Evolutionary conservation across 176 grass and related monocot genomes (phyloP).

Genomic region (Phragmites australis): DNA sequence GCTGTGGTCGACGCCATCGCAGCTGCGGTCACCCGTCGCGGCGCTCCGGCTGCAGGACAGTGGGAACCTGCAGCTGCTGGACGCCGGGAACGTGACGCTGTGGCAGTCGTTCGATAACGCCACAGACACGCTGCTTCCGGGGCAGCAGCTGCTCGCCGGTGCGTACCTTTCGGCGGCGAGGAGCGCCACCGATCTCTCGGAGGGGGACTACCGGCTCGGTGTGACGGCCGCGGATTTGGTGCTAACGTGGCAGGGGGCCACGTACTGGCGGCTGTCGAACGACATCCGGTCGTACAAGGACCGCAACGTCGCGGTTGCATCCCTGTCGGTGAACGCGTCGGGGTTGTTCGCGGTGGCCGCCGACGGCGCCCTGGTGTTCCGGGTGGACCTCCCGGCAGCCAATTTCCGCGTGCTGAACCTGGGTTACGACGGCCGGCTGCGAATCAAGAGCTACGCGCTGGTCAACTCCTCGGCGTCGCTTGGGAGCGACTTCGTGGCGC

Average conservation of each 20-base stretch:
- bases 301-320: slow-evolving; percentile 38
- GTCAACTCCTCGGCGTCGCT: slow-evolving; percentile 59
- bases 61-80: slow-evolving; percentile 76
- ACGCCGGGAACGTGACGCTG: slow-evolving; percentile 55
- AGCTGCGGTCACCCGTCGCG: slow-evolving; percentile 28
- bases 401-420: slow-evolving; percentile 65
- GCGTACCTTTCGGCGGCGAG: slow-evolving; percentile 44
- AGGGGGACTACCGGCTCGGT: slow-evolving; percentile 51
- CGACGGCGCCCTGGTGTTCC: slow-evolving; percentile 45
- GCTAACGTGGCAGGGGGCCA: slow-evolving; percentile 59
- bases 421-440: slow-evolving; percentile 49
- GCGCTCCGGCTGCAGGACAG: slow-evolving; percentile 61
- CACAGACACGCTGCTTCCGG: slow-evolving; percentile 65
- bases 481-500: slow-evolving; percentile 53
- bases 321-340: slow-evolving; percentile 62
- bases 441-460: slow-evolving; percentile 49
- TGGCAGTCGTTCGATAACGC: slow-evolving; percentile 83
- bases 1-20: slow-evolving; percentile 63
- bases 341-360: slow-evolving; percentile 49
- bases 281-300: slow-evolving; percentile 60
- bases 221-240: slow-evolving; percentile 32
- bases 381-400: slow-evolving; percentile 27
- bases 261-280: slow-evolving; percentile 73
- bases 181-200: slow-evolving; percentile 26
- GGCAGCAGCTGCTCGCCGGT: slow-evolving; percentile 52